Conservation (phyloP, 306 rosid genomes). For the Casuarina cunninghamiana region DNA sequence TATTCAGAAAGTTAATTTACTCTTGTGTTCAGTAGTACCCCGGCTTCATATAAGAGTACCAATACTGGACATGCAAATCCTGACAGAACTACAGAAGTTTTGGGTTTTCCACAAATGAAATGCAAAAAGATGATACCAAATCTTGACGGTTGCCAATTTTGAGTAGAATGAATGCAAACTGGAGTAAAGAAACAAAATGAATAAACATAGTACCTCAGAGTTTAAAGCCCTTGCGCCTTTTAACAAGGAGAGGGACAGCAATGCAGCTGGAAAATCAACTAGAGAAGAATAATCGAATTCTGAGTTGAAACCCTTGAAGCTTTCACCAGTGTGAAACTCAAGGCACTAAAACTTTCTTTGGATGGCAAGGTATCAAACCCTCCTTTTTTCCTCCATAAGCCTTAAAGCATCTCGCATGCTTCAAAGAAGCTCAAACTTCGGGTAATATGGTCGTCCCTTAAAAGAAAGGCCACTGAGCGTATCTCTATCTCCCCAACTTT, state of each 20-base stretch:
- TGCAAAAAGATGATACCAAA: conserved; percentile 20
- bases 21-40: not conserved
- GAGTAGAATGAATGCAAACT: conserved; percentile 10
- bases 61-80: conserved; percentile 20
- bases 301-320: conserved; percentile 42
- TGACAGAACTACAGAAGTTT: conserved; percentile 7
- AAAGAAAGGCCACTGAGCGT: conserved; percentile 29
- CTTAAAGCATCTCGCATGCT: conserved; percentile 38
- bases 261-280: conserved; percentile 37
- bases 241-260: conserved; percentile 25
- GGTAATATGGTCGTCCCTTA: conserved; percentile 29
- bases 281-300: conserved; percentile 37
- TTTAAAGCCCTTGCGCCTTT: conserved; percentile 24
- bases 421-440: conserved; percentile 37
- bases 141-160: conserved; percentile 6
- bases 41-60: conserved; percentile 4
- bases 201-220: conserved; percentile 37
- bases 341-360: conserved; percentile 43
- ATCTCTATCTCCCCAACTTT: conserved; percentile 30
- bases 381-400: conserved; percentile 29
- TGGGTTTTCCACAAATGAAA: conserved; percentile 13
- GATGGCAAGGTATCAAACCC: conserved; percentile 74
- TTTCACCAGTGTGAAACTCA: conserved; percentile 45
- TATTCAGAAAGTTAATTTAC: not conserved
- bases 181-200: conserved; percentile 28